Base-by-base conservation (phyloP, 768 basidiomycete species). In the Gelatoporia subvermispora region DNA sequence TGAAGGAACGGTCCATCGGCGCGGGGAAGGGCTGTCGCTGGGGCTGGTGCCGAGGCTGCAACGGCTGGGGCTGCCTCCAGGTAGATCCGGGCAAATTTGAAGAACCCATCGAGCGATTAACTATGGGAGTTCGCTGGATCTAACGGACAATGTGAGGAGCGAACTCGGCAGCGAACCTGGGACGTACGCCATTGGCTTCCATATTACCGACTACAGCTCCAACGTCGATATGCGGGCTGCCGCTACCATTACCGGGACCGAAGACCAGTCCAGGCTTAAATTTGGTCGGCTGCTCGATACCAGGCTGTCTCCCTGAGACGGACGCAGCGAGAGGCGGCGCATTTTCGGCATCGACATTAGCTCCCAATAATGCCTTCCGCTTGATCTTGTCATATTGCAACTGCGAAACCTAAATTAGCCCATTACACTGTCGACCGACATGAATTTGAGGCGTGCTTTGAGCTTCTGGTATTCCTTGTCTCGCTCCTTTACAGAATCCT, bases 401-500 rank as follows among this genome's bases (percentile, higher is more conserved):
- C 89, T 91, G 49, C 41, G 41, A 36, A 22, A 39, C 35, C 31
- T n/a, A n/a, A n/a, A 39, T 11, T 35, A 24, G 45, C 34, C 45
- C 35, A 31, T 31, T 35, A 35, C n/a, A 17, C 1, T 10, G 15
- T 25, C 3, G 16, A 25, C 46, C 23, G 44, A 24, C 23, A 16
- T 47, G 5, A 17, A n/a, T 16, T 3, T 15, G 18, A 20, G 9
- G 47, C 63, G 9, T 18, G 80, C 90, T 75, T 92, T 93, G 35
- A 93, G 77, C 60, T 88, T 91, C 48, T 87, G 85, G 59, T 92
- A 93, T 59, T 92, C 91, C 59, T 85, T 90, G 52, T 92, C 90
- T 57, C 82, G 75, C 58, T 91, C 88, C 57, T 81, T 76, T 2
- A 84, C 73, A 1, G 77, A 68, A 34, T 93, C 88, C 57, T 89